Conservation (phyloP, 371 early-diverging fungal species). For the Mortierella sp. region DNA sequence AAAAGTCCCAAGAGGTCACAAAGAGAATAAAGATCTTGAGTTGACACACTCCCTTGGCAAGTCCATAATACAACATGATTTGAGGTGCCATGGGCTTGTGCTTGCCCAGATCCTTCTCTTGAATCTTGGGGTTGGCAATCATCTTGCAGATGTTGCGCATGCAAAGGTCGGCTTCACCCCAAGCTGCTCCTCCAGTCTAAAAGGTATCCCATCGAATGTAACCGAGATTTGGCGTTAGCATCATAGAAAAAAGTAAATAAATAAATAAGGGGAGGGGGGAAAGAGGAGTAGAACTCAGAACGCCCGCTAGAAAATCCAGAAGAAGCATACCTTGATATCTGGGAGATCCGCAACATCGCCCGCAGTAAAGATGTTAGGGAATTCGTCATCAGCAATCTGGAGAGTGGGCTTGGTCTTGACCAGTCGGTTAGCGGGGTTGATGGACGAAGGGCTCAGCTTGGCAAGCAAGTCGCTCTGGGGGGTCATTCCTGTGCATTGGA, state of each 20-base stretch:
- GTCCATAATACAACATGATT: constrained; percentile 41
- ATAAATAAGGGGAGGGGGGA: too few species aligned
- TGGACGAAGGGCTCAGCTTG: constrained; percentile 55
- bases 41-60: constrained; percentile 30
- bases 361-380: constrained; percentile 72
- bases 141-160: constrained; percentile 46
- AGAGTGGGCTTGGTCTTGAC: constrained; percentile 68
- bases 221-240: too few species aligned
- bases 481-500: constrained; percentile 73
- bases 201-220: too few species aligned
- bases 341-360: constrained; percentile 69
- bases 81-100: constrained; percentile 35
- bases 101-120: constrained; percentile 1
- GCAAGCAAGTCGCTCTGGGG: constrained; percentile 64
- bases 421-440: constrained; percentile 59
- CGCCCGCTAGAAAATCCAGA: too few species aligned
- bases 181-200: constrained; percentile 44
- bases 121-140: constrained; percentile 26
- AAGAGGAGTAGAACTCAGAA: too few species aligned
- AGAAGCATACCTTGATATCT: constrained; percentile 65
- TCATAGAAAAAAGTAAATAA: too few species aligned
- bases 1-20: constrained; percentile 19
- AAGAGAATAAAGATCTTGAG: constrained; percentile 30
- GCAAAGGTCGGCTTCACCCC: constrained; percentile 30
- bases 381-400: constrained; percentile 69